Evolutionary conservation across 164 flowering plant species (phyloP), one percentile per base, ranked within the genome.

Genomic region (Tetracentron sinense): DNA sequence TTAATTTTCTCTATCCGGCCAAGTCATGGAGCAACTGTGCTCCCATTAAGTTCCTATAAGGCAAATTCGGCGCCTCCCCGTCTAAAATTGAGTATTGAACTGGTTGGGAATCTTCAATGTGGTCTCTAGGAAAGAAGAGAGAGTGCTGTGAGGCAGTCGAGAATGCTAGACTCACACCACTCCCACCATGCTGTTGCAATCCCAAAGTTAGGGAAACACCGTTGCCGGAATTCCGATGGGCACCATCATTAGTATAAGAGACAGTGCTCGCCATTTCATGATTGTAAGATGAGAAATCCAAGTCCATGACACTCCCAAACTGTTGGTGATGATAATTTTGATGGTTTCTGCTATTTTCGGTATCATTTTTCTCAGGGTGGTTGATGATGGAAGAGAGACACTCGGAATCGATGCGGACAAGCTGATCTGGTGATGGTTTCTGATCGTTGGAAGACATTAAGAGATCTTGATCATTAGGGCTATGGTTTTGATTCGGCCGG

Each of bases 161-260:
- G 74, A 86, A 85, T 2, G 88, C 81, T 30, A 90, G 60, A 60
- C 83, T 80, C 78, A 81, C 79, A 7, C 84, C 83, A 35, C 65
- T 65, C 6, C 79, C 84, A 2, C 83, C 88, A 54, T 85, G 90
- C 64, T 89, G 98, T 67, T 89, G 96, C 62, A 92, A 63, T 59
- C 98, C 98, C 61, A 92, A 57, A 1, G 96, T 92, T 58, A 92
- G 64, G 1, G 96, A 92, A 60, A 92, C 93, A 1, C 83, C 81
- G 7, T 76, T 71, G 7, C 80, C 74, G 8, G 80, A 75, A 28
- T 67, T 66, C 26, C 74, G 80, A 26, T 70, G 74, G 16, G 56
- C 60, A 47, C 44, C 44, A 4, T 42, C 22, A 20, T 53, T 67
- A 6, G 71, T 74, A 16, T 38, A 78, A 20, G 79, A 53, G 35